Percentiles rank a stretch among this genome's conserved stretches.
Evolutionary conservation across 2,329 filamentous ascomycete genomes (phyloP).

Genomic region (Paecilomyces fulvus): DNA sequence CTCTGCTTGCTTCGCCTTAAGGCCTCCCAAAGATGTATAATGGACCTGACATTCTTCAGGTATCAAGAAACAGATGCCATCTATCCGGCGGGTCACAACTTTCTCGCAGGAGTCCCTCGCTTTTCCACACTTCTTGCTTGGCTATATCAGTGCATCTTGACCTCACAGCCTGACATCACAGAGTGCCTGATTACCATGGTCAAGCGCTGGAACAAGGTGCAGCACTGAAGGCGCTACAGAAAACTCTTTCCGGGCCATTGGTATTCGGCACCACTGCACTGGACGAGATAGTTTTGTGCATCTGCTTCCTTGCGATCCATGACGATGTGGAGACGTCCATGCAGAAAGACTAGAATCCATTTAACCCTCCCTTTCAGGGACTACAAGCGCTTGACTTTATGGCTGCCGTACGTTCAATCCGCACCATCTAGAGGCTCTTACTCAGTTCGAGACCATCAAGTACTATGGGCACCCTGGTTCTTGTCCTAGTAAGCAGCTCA

Average conservation of each 20-base stretch:
- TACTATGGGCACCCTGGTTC: slow-evolving; percentile 3
- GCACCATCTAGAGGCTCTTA: slow-evolving; percentile 4
- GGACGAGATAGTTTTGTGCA: slow-evolving; percentile 2
- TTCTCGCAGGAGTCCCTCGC: slow-evolving; percentile 1
- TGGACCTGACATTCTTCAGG: neutral
- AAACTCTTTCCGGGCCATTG: neutral
- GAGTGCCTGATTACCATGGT: neutral
- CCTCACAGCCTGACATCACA: slow-evolving; percentile 2
- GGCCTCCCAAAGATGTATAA: neutral
- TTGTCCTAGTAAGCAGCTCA: slow-evolving; percentile 4
- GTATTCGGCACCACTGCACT: neutral
- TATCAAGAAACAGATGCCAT: slow-evolving; percentile 1
- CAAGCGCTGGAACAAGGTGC: slow-evolving; percentile 2
- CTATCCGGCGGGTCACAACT: slow-evolving; percentile 1
- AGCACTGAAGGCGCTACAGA: neutral
- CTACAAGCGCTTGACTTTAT: slow-evolving; percentile 6
- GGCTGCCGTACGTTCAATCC: slow-evolving; percentile 5
- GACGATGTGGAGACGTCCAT: slow-evolving; percentile 3
- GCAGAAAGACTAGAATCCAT: slow-evolving; percentile 6
- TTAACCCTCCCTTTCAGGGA: slow-evolving; percentile 1
- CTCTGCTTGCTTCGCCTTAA: neutral
- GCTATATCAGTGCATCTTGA: slow-evolving; percentile 5
- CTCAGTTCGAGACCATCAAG: slow-evolving; percentile 2
- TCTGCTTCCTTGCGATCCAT: slow-evolving; percentile 4
- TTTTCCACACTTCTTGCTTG: slow-evolving; percentile 6